These are phyloP conservation scores for Silene latifolia DNA, from an alignment of 148 eudicot species.

Conservation along the genomic window DNA sequence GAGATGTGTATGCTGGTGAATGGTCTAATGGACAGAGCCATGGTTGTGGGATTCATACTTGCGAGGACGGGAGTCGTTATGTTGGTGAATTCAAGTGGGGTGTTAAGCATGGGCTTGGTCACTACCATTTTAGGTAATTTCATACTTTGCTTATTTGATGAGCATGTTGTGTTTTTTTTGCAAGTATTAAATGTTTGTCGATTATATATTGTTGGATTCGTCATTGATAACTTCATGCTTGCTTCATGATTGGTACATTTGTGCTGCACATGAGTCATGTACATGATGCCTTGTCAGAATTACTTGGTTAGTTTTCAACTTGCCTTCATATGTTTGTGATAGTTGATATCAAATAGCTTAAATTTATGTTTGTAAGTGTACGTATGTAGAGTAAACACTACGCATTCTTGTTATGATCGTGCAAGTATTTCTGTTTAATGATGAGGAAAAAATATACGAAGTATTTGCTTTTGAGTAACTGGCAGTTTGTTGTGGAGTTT, in stretches of 20 bases:
- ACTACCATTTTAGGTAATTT: slow-evolving; percentile 83
- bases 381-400: background rate
- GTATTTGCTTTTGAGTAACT: background rate
- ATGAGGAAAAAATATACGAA: background rate
- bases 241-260: background rate
- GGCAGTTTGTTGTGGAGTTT: background rate
- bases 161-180: background rate
- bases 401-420: background rate
- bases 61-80: slow-evolving; percentile 92
- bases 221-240: background rate
- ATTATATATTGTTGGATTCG: background rate
- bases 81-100: slow-evolving; percentile 99
- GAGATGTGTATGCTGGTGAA: slow-evolving; percentile 93
- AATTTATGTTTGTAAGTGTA: background rate
- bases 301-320: background rate
- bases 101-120: slow-evolving; percentile 95
- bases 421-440: background rate
- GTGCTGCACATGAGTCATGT: background rate
- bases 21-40: slow-evolving; percentile 98
- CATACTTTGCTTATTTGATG: slow-evolving; percentile 3
- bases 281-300: background rate
- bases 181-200: background rate
- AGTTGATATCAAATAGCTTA: background rate
- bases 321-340: slow-evolving; percentile 13
- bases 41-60: slow-evolving; percentile 91